Evolutionary conservation across 2,329 filamentous ascomycete species (phyloP).

Genomic region (Trichoderma brevicompactum): DNA sequence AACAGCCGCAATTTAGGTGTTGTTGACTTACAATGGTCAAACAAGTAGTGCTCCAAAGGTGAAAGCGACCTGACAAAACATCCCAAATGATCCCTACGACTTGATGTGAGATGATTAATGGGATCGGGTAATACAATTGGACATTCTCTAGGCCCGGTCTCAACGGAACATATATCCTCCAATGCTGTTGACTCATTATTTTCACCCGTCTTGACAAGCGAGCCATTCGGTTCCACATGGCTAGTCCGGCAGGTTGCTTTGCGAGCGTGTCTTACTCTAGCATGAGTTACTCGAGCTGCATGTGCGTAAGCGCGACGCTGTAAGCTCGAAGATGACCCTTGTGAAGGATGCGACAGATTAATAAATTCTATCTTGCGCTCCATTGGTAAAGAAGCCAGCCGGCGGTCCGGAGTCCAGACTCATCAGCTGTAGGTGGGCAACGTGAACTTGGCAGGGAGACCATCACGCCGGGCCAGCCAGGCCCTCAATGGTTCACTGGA

Average conservation of each 20-base stretch:
- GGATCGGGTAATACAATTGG: background rate
- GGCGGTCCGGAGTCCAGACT: background rate
- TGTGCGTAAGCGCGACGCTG: constrained; percentile 12
- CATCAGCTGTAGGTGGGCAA: background rate
- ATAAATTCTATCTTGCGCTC: constrained; percentile 8
- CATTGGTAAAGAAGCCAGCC: background rate
- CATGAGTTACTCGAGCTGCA: constrained; percentile 7
- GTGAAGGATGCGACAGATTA: background rate
- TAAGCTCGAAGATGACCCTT: background rate
- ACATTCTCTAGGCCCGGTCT: accelerated
- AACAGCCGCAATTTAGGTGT: too few species aligned
- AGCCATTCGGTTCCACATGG: background rate
- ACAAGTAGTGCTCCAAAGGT: constrained; percentile 7
- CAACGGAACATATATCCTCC: background rate
- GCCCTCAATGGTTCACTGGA: background rate
- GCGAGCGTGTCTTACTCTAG: constrained; percentile 10
- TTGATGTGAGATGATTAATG: constrained; percentile 4
- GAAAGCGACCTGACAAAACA: constrained; percentile 3
- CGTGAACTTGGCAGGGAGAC: too few species aligned
- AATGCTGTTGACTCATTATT: background rate
- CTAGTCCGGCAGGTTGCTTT: background rate
- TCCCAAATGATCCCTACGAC: background rate
- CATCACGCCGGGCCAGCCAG: background rate
- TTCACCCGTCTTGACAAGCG: background rate
- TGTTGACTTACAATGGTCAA: constrained; percentile 2